Evolutionary conservation across 257 asterid genomes (phyloP), one percentile per base, ranked within the genome.

Genomic region (Nicotiana noctiflora): DNA sequence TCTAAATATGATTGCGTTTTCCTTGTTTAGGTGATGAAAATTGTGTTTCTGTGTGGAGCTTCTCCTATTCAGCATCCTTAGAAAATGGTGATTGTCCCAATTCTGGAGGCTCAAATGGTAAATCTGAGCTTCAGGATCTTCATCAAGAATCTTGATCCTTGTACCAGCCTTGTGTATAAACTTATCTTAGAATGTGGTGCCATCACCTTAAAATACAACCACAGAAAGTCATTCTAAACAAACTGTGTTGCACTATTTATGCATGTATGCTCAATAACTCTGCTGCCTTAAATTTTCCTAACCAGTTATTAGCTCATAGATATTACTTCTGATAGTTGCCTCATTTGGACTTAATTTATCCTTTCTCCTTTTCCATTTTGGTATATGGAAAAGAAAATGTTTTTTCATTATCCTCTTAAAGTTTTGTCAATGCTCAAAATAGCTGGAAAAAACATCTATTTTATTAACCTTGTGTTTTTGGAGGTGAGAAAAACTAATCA

Each of bases 11-110:
- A 6, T 32, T 65, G 56, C 32, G 1, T 61, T n/a, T n/a, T 74
- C 62, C 80, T 40, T 85, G 78, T 83, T 79, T 75, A 93, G 98
- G 91, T 81, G 91, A 93, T 77, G 97, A 95, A 85, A 95, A 95
- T 82, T 92, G 97, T 81, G 88, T 85, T 40, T 93, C 99, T 23
- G 72, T 91, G 51, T 93, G 99, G 99, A 93, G 97, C 89, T 93
- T 91, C 84, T 89, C 84, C 74, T 85, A 13, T 37, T 57, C 91
- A 25, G 78, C 88, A 63, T 74, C 40, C 32, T 80, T 32, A 4
- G 93, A 89, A 19, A 87, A 81, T 63, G 77, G 64, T 83, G 88
- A 79, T 34, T 70, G 53, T 32, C 86, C 79, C 61, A 79, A 72
- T 78, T 46, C 46, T 15, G 80, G 82, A 65, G 86, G 56, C 70